Conservation (phyloP, 768 basidiomycete species). For the Rhizopogon sp. region DNA sequence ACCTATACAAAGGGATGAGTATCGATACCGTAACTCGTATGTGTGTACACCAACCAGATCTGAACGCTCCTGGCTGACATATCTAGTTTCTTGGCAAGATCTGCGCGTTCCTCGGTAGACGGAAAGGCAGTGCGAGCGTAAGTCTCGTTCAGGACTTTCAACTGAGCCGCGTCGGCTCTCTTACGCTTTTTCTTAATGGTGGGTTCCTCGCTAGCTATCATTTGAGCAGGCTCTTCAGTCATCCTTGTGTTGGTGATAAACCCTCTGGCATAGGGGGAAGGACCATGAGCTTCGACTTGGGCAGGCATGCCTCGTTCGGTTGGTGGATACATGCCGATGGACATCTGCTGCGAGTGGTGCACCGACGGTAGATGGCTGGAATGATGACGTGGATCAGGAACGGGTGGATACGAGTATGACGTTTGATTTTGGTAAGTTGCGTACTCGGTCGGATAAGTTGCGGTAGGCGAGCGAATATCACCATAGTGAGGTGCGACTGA, state of each 20-base stretch:
- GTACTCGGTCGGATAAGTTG: constrained; percentile 56
- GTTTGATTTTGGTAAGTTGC: constrained; percentile 37
- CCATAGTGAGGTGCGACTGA: constrained; percentile 30
- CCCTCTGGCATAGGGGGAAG: constrained; percentile 51
- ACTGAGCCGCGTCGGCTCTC: constrained; percentile 74
- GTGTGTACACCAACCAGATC: constrained; percentile 57
- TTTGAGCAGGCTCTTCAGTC: constrained; percentile 27
- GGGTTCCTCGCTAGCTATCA: constrained; percentile 52
- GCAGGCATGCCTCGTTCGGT: constrained; percentile 32
- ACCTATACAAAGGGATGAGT: constrained; percentile 45
- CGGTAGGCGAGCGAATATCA: constrained; percentile 59
- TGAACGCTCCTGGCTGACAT: constrained; percentile 86
- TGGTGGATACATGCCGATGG: constrained; percentile 22
- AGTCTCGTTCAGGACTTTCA: constrained; percentile 76
- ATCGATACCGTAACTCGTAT: constrained; percentile 10
- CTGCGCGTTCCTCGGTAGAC: constrained; percentile 80
- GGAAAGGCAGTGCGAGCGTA: constrained; percentile 83
- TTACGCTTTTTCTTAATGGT: constrained; percentile 85
- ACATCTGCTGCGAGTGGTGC: constrained; percentile 24
- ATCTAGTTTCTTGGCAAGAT: constrained; percentile 68
- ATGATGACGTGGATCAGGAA: constrained; percentile 33
- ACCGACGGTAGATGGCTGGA: constrained; percentile 19
- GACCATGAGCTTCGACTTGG: constrained; percentile 33
- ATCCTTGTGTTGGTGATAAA: constrained; percentile 24
- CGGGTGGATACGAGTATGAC: constrained; percentile 27